Conservation (phyloP, 768 basidiomycete genomes). For the Boletellus emodensis region DNA sequence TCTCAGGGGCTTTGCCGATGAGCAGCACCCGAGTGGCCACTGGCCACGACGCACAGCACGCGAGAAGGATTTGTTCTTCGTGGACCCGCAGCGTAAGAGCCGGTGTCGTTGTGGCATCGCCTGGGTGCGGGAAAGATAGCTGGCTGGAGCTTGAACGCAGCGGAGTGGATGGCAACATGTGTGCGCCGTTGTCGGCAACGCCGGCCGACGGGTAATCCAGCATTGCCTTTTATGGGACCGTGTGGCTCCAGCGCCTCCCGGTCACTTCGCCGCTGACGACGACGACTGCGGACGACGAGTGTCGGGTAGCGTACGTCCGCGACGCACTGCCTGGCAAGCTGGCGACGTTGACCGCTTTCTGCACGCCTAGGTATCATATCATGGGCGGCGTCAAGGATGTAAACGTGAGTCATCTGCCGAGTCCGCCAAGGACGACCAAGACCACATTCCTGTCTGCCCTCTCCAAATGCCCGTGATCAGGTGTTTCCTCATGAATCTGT, state of each 20-base stretch:
- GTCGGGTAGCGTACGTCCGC: constrained; percentile 10
- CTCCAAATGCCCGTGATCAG: constrained; percentile 7
- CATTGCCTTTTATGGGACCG: constrained; percentile 13
- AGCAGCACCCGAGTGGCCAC: no score
- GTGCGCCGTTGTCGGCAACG: not conserved
- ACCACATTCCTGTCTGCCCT: not conserved
- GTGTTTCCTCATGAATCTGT: constrained; percentile 8
- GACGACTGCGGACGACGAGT: constrained; percentile 7
- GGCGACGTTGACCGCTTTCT: not conserved
- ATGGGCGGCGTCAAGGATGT: constrained; percentile 27
- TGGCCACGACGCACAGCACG: no score
- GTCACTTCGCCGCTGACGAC: not conserved
- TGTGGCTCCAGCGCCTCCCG: no score
- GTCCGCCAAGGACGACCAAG: constrained; percentile 21
- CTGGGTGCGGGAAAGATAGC: no score
- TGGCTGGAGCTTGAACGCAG: no score
- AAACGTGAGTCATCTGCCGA: constrained; percentile 27
- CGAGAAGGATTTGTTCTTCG: no score
- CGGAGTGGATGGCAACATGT: no score
- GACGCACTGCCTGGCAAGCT: not conserved
- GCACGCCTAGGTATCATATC: constrained; percentile 4
- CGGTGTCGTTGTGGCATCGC: no score
- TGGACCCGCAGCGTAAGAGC: no score
- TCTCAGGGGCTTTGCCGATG: no score
- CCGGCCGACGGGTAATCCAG: not conserved